phyloP scores from a whole-genome alignment of 2,329 filamentous ascomycete genomes.

The Laburnicola sp. region DNA sequence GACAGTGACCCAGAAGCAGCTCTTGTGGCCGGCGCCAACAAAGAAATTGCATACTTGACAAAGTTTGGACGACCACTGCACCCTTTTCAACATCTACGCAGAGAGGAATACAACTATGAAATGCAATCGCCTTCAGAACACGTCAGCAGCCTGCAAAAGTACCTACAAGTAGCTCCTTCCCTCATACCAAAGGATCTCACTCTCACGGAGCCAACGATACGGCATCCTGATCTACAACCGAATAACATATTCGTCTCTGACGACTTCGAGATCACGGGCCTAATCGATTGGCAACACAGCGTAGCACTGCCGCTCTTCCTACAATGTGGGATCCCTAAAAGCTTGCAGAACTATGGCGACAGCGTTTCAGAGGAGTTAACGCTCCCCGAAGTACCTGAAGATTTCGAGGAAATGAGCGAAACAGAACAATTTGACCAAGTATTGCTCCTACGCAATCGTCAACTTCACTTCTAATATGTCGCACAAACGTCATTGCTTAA shows the following conservation, averaged over 20 bases:
- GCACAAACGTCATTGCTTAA: conserved; percentile 29
- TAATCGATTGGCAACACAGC: conserved; percentile 44
- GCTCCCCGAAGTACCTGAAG: conserved; percentile 26
- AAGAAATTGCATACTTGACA: conserved; percentile 37
- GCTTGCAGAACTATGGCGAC: conserved; percentile 49
- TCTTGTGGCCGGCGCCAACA: conserved; percentile 36
- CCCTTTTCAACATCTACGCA: conserved; percentile 35
- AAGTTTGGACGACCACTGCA: conserved; percentile 33
- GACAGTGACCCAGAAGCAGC: conserved; percentile 26
- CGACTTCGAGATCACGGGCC: conserved; percentile 36
- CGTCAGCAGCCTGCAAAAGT: conserved; percentile 36
- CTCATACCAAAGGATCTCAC: conserved; percentile 23
- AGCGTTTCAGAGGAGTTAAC: conserved; percentile 24
- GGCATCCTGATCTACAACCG: conserved; percentile 43
- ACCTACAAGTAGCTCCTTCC: conserved; percentile 27
- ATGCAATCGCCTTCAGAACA: conserved; percentile 32
- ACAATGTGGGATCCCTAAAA: conserved; percentile 23
- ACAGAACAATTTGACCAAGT: conserved; percentile 27
- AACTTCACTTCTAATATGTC: conserved; percentile 39
- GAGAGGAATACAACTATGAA: conserved; percentile 38
- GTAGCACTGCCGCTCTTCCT: not conserved
- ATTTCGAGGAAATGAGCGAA: conserved; percentile 27
- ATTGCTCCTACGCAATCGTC: conserved; percentile 32
- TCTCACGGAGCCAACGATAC: conserved; percentile 28
- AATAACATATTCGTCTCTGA: conserved; percentile 33